A percentile compares a stretch with the other conserved stretches of the same genome.
phyloP scores from a whole-genome alignment of 2,329 filamentous ascomycete genomes.

The Metarhizium robertsii region DNA sequence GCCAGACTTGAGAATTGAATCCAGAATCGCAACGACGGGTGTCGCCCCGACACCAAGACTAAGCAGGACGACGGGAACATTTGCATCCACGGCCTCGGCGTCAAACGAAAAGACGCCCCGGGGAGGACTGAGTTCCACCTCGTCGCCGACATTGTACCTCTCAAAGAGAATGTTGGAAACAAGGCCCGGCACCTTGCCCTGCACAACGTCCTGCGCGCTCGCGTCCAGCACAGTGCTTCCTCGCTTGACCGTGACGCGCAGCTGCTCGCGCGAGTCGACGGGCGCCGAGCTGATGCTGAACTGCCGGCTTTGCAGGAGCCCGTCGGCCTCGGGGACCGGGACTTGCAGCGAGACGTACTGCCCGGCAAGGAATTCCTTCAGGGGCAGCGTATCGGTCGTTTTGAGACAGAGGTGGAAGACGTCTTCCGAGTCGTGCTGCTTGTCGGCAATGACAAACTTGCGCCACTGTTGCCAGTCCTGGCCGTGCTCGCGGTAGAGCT shows the following conservation, averaged over 20 bases:
- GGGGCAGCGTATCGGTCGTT: slow-evolving; percentile 42
- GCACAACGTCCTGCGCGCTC: slow-evolving; percentile 19
- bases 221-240: not conserved
- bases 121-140: slow-evolving; percentile 46
- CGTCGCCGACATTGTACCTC: slow-evolving; percentile 37
- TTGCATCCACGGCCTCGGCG: slow-evolving; percentile 27
- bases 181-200: slow-evolving; percentile 31
- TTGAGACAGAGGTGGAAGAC: slow-evolving; percentile 64
- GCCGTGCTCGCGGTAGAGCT: slow-evolving; percentile 44
- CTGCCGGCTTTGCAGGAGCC: slow-evolving; percentile 60
- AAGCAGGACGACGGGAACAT: slow-evolving; percentile 52
- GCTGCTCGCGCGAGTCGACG: slow-evolving; percentile 40
- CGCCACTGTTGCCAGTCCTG: slow-evolving; percentile 38
- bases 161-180: slow-evolving; percentile 46
- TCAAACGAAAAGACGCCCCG: slow-evolving; percentile 54
- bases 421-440: slow-evolving; percentile 48
- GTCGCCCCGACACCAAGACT: slow-evolving; percentile 62
- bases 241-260: slow-evolving; percentile 63
- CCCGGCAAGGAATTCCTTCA: slow-evolving; percentile 57
- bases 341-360: slow-evolving; percentile 64
- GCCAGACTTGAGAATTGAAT: slow-evolving; percentile 32
- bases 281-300: slow-evolving; percentile 61
- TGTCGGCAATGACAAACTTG: slow-evolving; percentile 46
- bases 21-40: slow-evolving; percentile 56
- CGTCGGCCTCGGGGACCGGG: slow-evolving; percentile 46